Base-by-base conservation (phyloP, 139 green algal genomes). In the Marvania coccoides region DNA sequence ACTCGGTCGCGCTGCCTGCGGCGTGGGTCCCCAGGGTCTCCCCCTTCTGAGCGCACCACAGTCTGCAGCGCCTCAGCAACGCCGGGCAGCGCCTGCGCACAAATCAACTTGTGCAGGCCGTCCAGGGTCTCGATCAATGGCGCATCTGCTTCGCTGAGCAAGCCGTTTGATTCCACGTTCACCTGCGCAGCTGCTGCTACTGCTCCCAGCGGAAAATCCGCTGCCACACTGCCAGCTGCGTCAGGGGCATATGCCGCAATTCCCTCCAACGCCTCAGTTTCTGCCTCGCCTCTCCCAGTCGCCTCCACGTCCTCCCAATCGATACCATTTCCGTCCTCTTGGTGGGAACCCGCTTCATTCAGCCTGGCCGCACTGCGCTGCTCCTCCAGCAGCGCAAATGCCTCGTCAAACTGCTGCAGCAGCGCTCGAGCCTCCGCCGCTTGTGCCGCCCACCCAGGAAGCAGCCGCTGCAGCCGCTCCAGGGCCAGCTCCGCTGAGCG, bases 331-430 rank as follows among this genome's bases (percentile, higher is more conserved):
- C n/a, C n/a, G n/a, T n/a, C n/a, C n/a, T n/a, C n/a, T n/a, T n/a
- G n/a, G n/a, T n/a, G n/a, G n/a, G n/a, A n/a, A n/a, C n/a, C n/a
- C n/a, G n/a, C n/a, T n/a, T n/a, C n/a, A n/a, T n/a, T n/a, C n/a
- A n/a, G n/a, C n/a, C n/a, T n/a, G n/a, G n/a, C n/a, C n/a, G n/a
- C n/a, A n/a, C n/a, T n/a, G n/a, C n/a, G 63, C 36, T 70, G 30
- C 30, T 62, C 57, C 8, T 55, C 61, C 28, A 61, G 35, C 7
- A 74, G 8, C 3, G 45, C 61, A 74, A 74, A 71, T 56, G 35
- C 47, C 45, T 74, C 45, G 13, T 14, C n/a, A 24, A 54, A 10
- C 26, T 74, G 0, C 2, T 28, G 2, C 14, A 74, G 42, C 23
- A 74, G 63, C 33, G 47, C 26, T 26, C 58, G 10, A 8, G 31